Conservation (phyloP, 306 rosid species). For the Vachellia pachyceras region DNA sequence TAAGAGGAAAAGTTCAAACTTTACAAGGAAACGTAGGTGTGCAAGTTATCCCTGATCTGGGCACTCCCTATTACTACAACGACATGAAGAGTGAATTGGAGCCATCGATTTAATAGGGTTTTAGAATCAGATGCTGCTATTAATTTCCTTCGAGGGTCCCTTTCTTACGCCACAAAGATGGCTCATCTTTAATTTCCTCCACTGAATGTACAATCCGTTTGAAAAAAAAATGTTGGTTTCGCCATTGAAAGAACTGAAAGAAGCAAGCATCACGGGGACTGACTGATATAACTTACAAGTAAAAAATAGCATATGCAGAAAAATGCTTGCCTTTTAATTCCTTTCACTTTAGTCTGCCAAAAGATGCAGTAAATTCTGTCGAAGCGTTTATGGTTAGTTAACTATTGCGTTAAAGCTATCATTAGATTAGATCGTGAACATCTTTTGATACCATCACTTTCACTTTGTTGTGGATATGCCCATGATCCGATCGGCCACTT, state of each 20-base stretch:
- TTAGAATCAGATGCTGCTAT: conserved; percentile 28
- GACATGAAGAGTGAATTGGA: conserved; percentile 9
- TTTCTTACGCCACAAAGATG: conserved; percentile 1
- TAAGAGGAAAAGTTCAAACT: conserved; percentile 8
- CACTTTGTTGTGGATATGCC: conserved; percentile 9
- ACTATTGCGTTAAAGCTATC: conserved; percentile 8
- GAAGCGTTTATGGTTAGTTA: neutral
- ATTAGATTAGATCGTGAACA: conserved; percentile 3
- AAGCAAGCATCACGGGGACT: neutral
- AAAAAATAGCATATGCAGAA: neutral
- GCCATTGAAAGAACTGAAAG: too few relatives aligned
- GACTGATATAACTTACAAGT: neutral
- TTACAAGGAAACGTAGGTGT: conserved; percentile 8
- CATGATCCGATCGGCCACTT: neutral
- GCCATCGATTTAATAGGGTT: neutral
- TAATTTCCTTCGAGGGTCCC: conserved; percentile 27
- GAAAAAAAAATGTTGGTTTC: too few relatives aligned
- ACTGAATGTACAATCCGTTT: neutral
- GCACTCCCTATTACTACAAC: neutral
- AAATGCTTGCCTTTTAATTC: neutral
- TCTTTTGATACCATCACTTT: conserved; percentile 26
- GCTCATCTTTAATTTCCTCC: neutral
- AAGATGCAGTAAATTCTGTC: conserved; percentile 21
- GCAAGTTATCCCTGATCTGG: conserved; percentile 13
- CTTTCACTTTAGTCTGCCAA: neutral